These are phyloP conservation scores for Tephrocybe sp. DNA, from an alignment of 768 basidiomycete species.

Conservation along the genomic window DNA sequence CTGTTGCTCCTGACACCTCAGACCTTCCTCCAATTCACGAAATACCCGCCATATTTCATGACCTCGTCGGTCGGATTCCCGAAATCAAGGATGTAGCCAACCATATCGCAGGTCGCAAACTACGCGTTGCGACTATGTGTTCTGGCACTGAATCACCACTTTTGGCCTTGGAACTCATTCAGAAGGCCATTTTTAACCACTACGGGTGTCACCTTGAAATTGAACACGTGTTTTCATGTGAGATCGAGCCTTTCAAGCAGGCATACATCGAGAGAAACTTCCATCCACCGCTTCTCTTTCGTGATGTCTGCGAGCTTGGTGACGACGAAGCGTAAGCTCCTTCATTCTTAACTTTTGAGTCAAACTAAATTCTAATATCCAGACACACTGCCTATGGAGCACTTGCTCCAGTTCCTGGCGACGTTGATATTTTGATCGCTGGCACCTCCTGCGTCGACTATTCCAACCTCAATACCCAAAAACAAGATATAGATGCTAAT, in stretches of 20 bases:
- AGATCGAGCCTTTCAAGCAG: conserved; percentile 97
- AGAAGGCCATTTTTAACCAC: conserved; percentile 70
- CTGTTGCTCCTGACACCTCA: conserved; percentile 56
- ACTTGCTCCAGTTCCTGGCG: conserved; percentile 80
- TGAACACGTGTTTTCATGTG: conserved; percentile 95
- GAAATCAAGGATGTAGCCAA: conserved; percentile 66
- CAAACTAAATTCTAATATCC: conserved; percentile 10
- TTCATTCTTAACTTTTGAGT: not conserved
- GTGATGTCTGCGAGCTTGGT: conserved; percentile 91
- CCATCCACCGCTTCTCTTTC: conserved; percentile 86
- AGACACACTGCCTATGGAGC: conserved; percentile 94
- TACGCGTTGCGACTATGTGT: conserved; percentile 96
- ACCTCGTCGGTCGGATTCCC: conserved; percentile 67
- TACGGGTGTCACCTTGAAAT: conserved; percentile 64
- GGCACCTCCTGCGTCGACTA: conserved; percentile 98
- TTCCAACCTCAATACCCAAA: conserved; percentile 92
- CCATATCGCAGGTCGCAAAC: conserved; percentile 71
- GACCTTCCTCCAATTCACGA: conserved; percentile 76
- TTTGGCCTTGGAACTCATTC: conserved; percentile 84
- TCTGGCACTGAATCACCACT: conserved; percentile 96
- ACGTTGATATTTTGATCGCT: conserved; percentile 88
- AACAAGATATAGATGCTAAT: conserved; percentile 84
- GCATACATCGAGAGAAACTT: conserved; percentile 98
- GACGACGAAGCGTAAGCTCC: conserved; percentile 68
- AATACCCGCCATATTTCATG: conserved; percentile 70